These are phyloP conservation scores for Dothideomycetes sp. DNA, from an alignment of 2,329 filamentous ascomycete genomes.

Conservation along the genomic window DNA sequence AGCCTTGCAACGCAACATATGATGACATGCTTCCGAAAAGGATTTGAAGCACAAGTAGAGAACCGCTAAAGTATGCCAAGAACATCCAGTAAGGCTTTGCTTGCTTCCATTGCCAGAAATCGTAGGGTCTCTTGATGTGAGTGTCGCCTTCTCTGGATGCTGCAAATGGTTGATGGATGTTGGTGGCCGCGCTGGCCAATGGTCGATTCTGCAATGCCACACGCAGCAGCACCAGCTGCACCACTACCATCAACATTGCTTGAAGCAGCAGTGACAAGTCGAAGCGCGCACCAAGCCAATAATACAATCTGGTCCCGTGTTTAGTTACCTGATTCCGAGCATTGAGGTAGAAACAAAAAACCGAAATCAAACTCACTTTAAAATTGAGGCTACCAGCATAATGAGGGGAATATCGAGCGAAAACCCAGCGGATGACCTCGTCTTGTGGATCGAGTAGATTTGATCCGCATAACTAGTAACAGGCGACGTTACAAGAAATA, in stretches of 20 bases:
- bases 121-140: slow-evolving; percentile 52
- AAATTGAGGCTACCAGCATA: slow-evolving; percentile 55
- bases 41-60: slow-evolving; percentile 56
- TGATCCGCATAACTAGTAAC: slow-evolving; percentile 59
- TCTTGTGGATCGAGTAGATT: slow-evolving; percentile 54
- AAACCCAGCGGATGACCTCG: slow-evolving; percentile 52
- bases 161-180: slow-evolving; percentile 50
- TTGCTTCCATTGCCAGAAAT: slow-evolving; percentile 76
- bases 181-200: slow-evolving; percentile 26
- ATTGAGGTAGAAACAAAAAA: not conserved
- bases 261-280: slow-evolving; percentile 50
- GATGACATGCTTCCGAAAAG: slow-evolving; percentile 49
- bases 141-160: slow-evolving; percentile 37
- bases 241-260: slow-evolving; percentile 49
- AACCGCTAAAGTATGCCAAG: slow-evolving; percentile 56
- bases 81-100: slow-evolving; percentile 74
- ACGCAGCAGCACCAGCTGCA: slow-evolving; percentile 51
- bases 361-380: slow-evolving; percentile 45
- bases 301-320: slow-evolving; percentile 44
- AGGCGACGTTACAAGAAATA: slow-evolving; percentile 50
- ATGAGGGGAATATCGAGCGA: slow-evolving; percentile 59
- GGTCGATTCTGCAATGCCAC: slow-evolving; percentile 51
- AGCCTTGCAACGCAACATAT: slow-evolving; percentile 62
- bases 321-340: not conserved
- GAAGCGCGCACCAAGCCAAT: slow-evolving; percentile 56